Evolutionary conservation across 805 yeast species (phyloP).

Genomic region (Candida incommunis): DNA sequence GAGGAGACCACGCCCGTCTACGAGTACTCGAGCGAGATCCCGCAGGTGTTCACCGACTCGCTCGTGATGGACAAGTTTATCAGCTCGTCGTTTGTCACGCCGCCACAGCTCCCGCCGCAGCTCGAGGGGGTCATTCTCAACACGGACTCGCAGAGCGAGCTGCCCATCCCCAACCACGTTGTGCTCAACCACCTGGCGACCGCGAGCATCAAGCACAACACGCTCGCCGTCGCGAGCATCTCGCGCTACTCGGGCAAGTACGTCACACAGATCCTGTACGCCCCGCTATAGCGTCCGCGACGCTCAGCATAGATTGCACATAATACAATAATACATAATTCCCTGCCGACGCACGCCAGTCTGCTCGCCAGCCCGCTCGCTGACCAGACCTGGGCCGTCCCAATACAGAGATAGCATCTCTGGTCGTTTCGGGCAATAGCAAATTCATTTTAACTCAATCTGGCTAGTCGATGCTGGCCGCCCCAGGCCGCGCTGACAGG

Average conservation of each 20-base stretch:
- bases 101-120: constrained; percentile 96
- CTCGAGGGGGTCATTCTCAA: constrained; percentile 86
- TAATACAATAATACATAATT: too few species aligned
- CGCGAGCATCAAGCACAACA: constrained; percentile 84
- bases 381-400: too few species aligned
- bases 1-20: constrained; percentile 50
- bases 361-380: too few species aligned
- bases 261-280: constrained; percentile 82
- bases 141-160: constrained; percentile 68
- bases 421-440: too few species aligned
- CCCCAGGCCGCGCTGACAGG: too few species aligned
- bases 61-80: constrained; percentile 29
- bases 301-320: too few species aligned
- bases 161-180: constrained; percentile 91
- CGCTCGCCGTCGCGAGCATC: constrained; percentile 83
- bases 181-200: constrained; percentile 92
- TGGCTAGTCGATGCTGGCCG: too few species aligned
- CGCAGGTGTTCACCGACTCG: constrained; percentile 27
- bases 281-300: constrained; percentile 74
- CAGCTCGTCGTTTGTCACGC: constrained; percentile 43
- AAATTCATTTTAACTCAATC: too few species aligned
- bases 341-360: too few species aligned
- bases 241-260: constrained; percentile 85
- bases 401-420: too few species aligned
- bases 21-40: constrained; percentile 33